A percentile compares a stretch with the other conserved stretches of the same genome.
These are phyloP conservation scores for Santalum album DNA, from an alignment of 164 flowering plant species.

Conservation along the genomic window DNA sequence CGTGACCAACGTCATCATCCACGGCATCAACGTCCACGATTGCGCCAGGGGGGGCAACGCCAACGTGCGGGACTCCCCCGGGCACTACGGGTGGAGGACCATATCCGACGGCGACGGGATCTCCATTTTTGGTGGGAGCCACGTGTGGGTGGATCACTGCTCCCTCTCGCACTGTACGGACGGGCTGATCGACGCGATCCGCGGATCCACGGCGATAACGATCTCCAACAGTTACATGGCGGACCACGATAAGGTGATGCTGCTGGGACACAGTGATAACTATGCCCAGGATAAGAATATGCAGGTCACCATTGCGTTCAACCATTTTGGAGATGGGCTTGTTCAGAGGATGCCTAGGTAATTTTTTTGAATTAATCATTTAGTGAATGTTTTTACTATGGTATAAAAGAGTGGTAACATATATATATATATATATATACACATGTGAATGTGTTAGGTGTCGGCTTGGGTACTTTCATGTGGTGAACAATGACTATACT, in stretches of 20 bases:
- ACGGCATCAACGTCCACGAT: constrained; percentile 15
- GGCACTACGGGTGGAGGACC: constrained; percentile 15
- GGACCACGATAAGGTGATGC: constrained; percentile 16
- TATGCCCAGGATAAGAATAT: constrained; percentile 6
- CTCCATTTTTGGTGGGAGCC: constrained; percentile 12
- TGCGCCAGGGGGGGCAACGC: background rate
- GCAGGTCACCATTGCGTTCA: constrained; percentile 18
- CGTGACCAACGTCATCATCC: constrained; percentile 14
- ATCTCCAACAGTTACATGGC: constrained; percentile 16
- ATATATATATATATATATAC: too few relatives aligned
- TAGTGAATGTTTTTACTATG: too few relatives aligned
- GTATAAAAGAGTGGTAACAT: too few relatives aligned
- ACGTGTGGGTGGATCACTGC: constrained; percentile 18
- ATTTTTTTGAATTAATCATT: background rate
- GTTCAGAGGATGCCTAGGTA: constrained; percentile 75
- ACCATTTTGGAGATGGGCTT: constrained; percentile 15
- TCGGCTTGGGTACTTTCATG: constrained; percentile 82
- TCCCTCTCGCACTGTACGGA: constrained; percentile 12
- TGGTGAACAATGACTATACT: constrained; percentile 88
- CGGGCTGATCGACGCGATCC: constrained; percentile 16
- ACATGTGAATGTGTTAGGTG: constrained; percentile 50
- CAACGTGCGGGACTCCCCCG: constrained; percentile 9
- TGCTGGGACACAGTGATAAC: constrained; percentile 14
- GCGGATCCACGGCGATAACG: constrained; percentile 15
- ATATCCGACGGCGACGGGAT: constrained; percentile 14